Conservation (phyloP, 1,284 basidiomycete genomes). For the Ceratobasidium sp. region DNA sequence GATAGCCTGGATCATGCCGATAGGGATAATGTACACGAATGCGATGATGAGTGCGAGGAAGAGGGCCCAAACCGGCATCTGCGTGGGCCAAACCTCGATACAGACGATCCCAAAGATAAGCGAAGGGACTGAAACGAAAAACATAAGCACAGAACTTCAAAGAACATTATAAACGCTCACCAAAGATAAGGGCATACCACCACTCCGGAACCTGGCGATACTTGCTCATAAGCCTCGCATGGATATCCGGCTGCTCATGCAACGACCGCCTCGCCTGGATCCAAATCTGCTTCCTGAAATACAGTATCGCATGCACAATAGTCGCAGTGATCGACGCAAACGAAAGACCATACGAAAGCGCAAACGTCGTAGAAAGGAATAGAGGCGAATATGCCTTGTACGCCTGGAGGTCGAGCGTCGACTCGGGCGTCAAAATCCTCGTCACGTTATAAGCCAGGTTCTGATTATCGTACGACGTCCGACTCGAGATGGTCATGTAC, state of each 20-base stretch:
- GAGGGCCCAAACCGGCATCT: conserved; percentile 66
- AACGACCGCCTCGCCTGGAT: conserved; percentile 69
- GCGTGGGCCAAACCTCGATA: conserved; percentile 76
- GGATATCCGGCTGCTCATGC: conserved; percentile 84
- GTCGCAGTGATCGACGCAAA: conserved; percentile 79
- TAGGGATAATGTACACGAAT: conserved; percentile 57
- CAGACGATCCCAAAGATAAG: conserved; percentile 71
- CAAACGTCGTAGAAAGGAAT: conserved; percentile 79
- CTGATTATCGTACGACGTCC: conserved; percentile 71
- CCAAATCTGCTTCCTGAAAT: conserved; percentile 81
- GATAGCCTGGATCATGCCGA: conserved; percentile 58
- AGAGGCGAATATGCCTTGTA: conserved; percentile 87
- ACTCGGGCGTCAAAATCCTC: conserved; percentile 70
- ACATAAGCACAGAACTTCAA: conserved; percentile 18
- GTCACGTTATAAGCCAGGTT: conserved; percentile 77
- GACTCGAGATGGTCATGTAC: conserved; percentile 67
- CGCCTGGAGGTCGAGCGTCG: conserved; percentile 71
- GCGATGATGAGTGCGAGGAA: conserved; percentile 58
- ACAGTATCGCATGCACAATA: conserved; percentile 81
- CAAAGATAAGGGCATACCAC: conserved; percentile 62
- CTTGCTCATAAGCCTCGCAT: conserved; percentile 80
- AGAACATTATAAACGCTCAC: conserved; percentile 47
- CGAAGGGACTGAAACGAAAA: conserved; percentile 16
- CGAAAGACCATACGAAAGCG: conserved; percentile 75
- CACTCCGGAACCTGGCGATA: conserved; percentile 84